Percentiles rank a stretch among this genome's conserved stretches.
These are phyloP conservation scores for Extremus antarcticus DNA, from an alignment of 495 filamentous ascomycete genomes.

Conservation along the genomic window DNA sequence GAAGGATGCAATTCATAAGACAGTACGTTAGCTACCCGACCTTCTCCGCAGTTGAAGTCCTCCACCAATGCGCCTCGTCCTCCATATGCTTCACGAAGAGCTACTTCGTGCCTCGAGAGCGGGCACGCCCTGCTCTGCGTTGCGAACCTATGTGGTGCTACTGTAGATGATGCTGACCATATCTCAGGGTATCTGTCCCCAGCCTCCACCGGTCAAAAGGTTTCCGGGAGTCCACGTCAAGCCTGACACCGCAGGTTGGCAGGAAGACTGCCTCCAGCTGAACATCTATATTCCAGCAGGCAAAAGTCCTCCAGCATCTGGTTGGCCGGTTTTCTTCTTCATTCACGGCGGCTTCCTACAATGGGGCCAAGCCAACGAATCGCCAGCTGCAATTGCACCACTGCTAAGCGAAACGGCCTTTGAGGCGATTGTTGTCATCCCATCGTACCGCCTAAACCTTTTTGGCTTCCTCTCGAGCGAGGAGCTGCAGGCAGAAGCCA, in stretches of 20 bases:
- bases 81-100: no score
- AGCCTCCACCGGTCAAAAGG: no score
- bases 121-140: no score
- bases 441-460: constrained; percentile 32
- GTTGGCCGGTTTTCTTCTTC: constrained; percentile 34
- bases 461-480: constrained; percentile 31
- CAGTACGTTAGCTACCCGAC: no score
- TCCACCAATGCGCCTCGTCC: no score
- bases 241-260: constrained; percentile 19
- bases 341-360: constrained; percentile 50
- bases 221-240: no score
- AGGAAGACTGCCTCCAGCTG: constrained; percentile 39
- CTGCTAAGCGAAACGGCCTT: constrained; percentile 27
- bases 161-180: no score
- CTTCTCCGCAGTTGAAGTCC: no score
- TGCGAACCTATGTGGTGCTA: no score
- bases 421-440: constrained; percentile 27
- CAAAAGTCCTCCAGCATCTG: constrained; percentile 14
- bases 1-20: no score
- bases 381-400: constrained; percentile 14
- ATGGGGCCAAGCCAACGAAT: constrained; percentile 40
- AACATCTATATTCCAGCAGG: constrained; percentile 37
- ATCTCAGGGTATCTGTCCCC: no score
- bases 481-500: constrained; percentile 21
- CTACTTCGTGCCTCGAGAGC: no score